Conservation (phyloP, 1,284 basidiomycete genomes). For the Calocybe gambosa region DNA sequence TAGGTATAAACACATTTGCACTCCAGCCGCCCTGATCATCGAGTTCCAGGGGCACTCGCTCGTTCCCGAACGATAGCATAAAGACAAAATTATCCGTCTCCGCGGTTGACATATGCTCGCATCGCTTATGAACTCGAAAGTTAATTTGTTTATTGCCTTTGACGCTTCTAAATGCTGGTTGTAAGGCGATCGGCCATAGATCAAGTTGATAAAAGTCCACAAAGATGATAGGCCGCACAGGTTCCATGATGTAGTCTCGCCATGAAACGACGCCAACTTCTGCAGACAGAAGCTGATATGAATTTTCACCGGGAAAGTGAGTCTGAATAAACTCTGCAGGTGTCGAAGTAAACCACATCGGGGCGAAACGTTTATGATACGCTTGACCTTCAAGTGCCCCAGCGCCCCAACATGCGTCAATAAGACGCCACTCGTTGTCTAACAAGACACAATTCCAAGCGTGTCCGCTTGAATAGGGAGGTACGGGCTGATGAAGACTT, state of each 20-base stretch:
- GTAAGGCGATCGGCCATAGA: slow-evolving; percentile 29
- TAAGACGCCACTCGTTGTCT: slow-evolving; percentile 37
- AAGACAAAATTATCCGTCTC: slow-evolving; percentile 36
- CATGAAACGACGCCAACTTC: slow-evolving; percentile 33
- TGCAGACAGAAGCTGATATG: slow-evolving; percentile 34
- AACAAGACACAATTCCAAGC: slow-evolving; percentile 42
- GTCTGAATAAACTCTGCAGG: slow-evolving; percentile 34
- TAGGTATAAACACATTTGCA: slow-evolving; percentile 28
- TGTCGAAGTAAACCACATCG: slow-evolving; percentile 35
- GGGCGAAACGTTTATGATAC: slow-evolving; percentile 29
- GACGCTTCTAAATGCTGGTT: slow-evolving; percentile 29
- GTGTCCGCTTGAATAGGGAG: slow-evolving; percentile 31
- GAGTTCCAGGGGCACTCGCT: slow-evolving; percentile 27
- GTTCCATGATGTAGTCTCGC: slow-evolving; percentile 37
- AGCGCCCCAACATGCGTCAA: slow-evolving; percentile 42
- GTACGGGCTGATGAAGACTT: slow-evolving; percentile 25
- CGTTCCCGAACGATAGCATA: slow-evolving; percentile 28
- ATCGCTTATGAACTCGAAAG: slow-evolving; percentile 37
- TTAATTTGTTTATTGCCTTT: slow-evolving; percentile 26
- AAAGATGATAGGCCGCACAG: slow-evolving; percentile 30
- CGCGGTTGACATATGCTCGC: slow-evolving; percentile 37
- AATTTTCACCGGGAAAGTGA: slow-evolving; percentile 37
- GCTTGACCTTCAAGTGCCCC: slow-evolving; percentile 29
- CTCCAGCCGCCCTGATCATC: slow-evolving; percentile 35
- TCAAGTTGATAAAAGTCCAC: slow-evolving; percentile 30